These are phyloP conservation scores for Imleria badia DNA, from an alignment of 768 basidiomycete species.

Conservation along the genomic window DNA sequence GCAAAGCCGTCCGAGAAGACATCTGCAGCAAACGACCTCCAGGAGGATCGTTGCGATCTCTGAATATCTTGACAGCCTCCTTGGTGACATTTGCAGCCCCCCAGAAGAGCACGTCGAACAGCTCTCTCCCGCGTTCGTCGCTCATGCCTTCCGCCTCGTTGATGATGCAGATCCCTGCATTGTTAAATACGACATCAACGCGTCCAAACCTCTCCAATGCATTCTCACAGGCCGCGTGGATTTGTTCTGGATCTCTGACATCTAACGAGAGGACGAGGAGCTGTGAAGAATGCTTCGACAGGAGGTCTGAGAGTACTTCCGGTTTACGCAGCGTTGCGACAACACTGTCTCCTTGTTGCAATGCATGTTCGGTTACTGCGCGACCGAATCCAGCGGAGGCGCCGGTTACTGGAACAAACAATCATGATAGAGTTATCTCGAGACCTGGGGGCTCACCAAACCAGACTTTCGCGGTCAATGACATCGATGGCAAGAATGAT, in stretches of 20 bases:
- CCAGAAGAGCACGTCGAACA: slow-evolving; percentile 44
- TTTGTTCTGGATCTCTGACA: slow-evolving; percentile 33
- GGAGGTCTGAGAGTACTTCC: slow-evolving; percentile 29
- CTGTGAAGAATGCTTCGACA: slow-evolving; percentile 26
- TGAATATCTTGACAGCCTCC: slow-evolving; percentile 36
- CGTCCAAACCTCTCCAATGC: slow-evolving; percentile 39
- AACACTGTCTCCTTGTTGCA: slow-evolving; percentile 39
- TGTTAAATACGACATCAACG: slow-evolving; percentile 47
- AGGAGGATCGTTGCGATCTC: slow-evolving; percentile 38
- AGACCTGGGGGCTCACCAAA: slow-evolving; percentile 15
- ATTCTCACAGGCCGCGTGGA: slow-evolving; percentile 35
- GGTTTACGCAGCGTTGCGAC: slow-evolving; percentile 42
- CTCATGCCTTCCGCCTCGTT: slow-evolving; percentile 39
- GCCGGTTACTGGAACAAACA: slow-evolving; percentile 37
- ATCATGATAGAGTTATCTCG: not conserved
- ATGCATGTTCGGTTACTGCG: slow-evolving; percentile 32
- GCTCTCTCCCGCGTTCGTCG: slow-evolving; percentile 31
- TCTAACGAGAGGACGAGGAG: slow-evolving; percentile 42
- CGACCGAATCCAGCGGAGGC: slow-evolving; percentile 41
- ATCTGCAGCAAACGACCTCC: slow-evolving; percentile 41
- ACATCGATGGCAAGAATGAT: too few relatives aligned
- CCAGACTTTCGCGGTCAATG: slow-evolving; percentile 19
- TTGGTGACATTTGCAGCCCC: slow-evolving; percentile 33
- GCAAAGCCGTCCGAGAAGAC: slow-evolving; percentile 31
- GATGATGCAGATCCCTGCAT: slow-evolving; percentile 35